A percentile compares a stretch with the other conserved stretches of the same genome.
These are phyloP conservation scores for Penicillium robsamsonii DNA, from an alignment of 495 filamentous ascomycete species.

Conservation along the genomic window DNA sequence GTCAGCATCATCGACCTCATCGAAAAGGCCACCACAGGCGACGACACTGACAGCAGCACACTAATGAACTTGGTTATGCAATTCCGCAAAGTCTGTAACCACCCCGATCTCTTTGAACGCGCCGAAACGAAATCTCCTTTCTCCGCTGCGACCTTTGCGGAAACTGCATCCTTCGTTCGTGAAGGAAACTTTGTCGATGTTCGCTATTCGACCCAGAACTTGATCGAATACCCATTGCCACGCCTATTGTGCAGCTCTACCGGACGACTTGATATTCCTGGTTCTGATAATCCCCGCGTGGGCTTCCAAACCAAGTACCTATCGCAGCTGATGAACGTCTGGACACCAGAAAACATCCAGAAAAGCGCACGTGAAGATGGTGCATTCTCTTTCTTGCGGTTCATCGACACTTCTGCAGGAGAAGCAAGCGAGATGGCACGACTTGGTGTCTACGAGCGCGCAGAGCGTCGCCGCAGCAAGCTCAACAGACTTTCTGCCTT, in stretches of 20 bases:
- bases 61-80: slow-evolving; percentile 99
- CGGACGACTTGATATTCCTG: slow-evolving; percentile 73
- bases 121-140: slow-evolving; percentile 87
- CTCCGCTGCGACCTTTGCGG: slow-evolving; percentile 79
- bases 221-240: slow-evolving; percentile 81
- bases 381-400: slow-evolving; percentile 88
- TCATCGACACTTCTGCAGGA: slow-evolving; percentile 71
- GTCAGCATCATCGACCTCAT: slow-evolving; percentile 99
- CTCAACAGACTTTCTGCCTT: slow-evolving; percentile 50
- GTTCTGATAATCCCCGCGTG: slow-evolving; percentile 66
- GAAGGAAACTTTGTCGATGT: slow-evolving; percentile 80
- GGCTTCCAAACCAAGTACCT: slow-evolving; percentile 77
- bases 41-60: slow-evolving; percentile 91
- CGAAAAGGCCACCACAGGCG: slow-evolving; percentile 92
- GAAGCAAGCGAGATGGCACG: slow-evolving; percentile 67
- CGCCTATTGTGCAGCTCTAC: slow-evolving; percentile 72
- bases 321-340: slow-evolving; percentile 80
- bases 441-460: slow-evolving; percentile 63
- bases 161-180: slow-evolving; percentile 90
- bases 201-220: slow-evolving; percentile 80
- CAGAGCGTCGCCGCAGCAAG: slow-evolving; percentile 52
- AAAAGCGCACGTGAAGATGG: slow-evolving; percentile 52
- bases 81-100: slow-evolving; percentile 99
- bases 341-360: slow-evolving; percentile 76
- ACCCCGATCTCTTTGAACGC: slow-evolving; percentile 94